Percentiles rank a stretch among this genome's conserved stretches.
phyloP scores from a whole-genome alignment of 2,329 filamentous ascomycete genomes.

The Clonostachys rhizophaga region DNA sequence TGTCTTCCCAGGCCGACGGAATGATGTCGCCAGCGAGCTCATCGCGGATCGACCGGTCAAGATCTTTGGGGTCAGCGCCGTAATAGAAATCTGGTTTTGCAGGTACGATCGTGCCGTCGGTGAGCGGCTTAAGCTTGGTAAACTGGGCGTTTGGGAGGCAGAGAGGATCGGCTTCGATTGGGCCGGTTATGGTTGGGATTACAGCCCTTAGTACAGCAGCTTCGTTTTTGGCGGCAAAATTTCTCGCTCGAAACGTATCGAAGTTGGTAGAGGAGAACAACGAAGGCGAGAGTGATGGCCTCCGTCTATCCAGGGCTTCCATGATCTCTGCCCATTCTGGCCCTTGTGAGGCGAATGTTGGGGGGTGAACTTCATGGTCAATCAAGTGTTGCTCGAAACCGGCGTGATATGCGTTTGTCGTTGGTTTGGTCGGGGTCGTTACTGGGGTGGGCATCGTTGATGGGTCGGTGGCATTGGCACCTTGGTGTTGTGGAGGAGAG shows the following conservation, averaged over 20 bases:
- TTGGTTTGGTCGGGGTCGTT: not conserved
- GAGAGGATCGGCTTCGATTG: slow-evolving; percentile 3
- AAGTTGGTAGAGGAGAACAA: slow-evolving; percentile 20
- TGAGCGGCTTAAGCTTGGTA: slow-evolving; percentile 26
- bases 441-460: not conserved
- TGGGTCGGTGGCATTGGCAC: not conserved
- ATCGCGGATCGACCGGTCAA: slow-evolving; percentile 7
- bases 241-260: slow-evolving; percentile 15
- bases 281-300: slow-evolving; percentile 27
- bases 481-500: not conserved
- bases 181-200: slow-evolving; percentile 21
- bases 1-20: slow-evolving; percentile 19
- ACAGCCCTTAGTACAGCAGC: slow-evolving; percentile 21
- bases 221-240: slow-evolving; percentile 22
- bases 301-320: slow-evolving; percentile 13
- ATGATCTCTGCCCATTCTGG: slow-evolving; percentile 23
- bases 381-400: slow-evolving; percentile 19
- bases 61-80: slow-evolving; percentile 5
- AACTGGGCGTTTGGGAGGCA: slow-evolving; percentile 10
- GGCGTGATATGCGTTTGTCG: not conserved
- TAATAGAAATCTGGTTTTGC: slow-evolving; percentile 24
- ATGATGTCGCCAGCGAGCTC: slow-evolving; percentile 18
- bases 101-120: slow-evolving; percentile 17
- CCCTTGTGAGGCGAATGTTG: slow-evolving; percentile 13
- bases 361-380: slow-evolving; percentile 20